Evolutionary conservation across 208 protist species (phyloP).

Genomic region (Leishmania amazonensis): DNA sequence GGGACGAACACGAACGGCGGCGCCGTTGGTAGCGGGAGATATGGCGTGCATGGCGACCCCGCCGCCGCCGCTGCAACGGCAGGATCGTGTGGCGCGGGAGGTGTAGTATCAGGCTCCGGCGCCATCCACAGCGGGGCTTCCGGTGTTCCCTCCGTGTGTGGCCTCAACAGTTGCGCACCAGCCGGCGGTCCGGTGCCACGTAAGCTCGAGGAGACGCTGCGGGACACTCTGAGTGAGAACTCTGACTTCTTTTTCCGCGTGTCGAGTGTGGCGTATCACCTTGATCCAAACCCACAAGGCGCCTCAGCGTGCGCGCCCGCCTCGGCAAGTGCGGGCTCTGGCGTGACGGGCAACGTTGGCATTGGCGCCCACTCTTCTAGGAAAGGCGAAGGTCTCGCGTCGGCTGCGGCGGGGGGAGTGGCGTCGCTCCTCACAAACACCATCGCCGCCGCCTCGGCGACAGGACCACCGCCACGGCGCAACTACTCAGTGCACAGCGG

Average conservation of each 20-base stretch:
- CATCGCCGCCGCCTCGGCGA: not conserved
- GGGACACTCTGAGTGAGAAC: conserved; percentile 23
- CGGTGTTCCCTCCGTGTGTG: not conserved
- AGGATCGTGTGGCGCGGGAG: not conserved
- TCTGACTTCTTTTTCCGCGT: conserved; percentile 44
- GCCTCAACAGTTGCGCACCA: not conserved
- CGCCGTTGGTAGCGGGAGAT: not conserved
- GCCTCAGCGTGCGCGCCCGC: conserved; percentile 5
- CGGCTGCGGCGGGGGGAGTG: conserved; percentile 16
- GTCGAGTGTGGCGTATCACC: conserved; percentile 38
- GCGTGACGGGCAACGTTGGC: not conserved
- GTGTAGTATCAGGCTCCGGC: not conserved
- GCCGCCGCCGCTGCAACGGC: not conserved
- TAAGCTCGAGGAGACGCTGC: conserved; percentile 23
- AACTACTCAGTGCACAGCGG: conserved; percentile 30
- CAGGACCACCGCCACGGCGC: conserved; percentile 11
- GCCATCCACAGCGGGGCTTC: not conserved
- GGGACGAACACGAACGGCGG: conserved; percentile 15
- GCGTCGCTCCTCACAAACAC: conserved; percentile 27
- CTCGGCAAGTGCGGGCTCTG: not conserved
- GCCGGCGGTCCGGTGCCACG: not conserved
- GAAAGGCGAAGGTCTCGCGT: conserved; percentile 6
- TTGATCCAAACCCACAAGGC: conserved; percentile 15
- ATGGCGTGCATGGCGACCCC: not conserved
- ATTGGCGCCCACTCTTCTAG: not conserved